Conservation (phyloP, 352 stramenopile species). For the Halophytophthora batemanensis region DNA sequence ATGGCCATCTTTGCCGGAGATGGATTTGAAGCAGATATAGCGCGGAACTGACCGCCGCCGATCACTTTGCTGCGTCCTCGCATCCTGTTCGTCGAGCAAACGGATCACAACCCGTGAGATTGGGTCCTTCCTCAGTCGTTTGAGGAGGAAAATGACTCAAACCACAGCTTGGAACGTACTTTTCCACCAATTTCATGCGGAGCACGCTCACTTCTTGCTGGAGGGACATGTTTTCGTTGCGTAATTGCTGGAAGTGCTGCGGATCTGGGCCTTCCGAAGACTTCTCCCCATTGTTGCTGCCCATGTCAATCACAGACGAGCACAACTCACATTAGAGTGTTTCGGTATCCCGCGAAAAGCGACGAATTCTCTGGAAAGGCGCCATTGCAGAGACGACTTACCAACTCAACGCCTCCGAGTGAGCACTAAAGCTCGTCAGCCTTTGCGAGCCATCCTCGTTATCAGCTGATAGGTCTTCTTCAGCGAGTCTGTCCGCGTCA, state of each 20-base stretch:
- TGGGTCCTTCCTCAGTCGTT: neutral
- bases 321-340: neutral
- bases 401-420: too few species aligned
- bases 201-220: constrained; percentile 26
- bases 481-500: too few species aligned
- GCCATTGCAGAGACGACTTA: too few species aligned
- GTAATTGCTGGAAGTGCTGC: constrained; percentile 15
- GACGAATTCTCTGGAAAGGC: too few species aligned
- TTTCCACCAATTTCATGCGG: constrained; percentile 31
- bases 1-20: neutral
- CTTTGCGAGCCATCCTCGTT: too few species aligned
- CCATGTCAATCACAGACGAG: neutral
- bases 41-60: constrained; percentile 36
- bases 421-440: too few species aligned
- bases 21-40: constrained; percentile 5
- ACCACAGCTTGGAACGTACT: constrained; percentile 16
- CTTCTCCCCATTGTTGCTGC: constrained; percentile 6
- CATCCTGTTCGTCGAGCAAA: constrained; percentile 18
- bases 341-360: too few species aligned
- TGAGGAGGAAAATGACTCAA: neutral
- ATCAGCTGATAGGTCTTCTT: too few species aligned
- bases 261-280: neutral
- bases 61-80: constrained; percentile 35
- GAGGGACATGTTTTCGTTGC: constrained; percentile 24
- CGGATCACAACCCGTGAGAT: neutral